phyloP scores from a whole-genome alignment of 140 eudicot genomes.

The Ambrosia hybrid region DNA sequence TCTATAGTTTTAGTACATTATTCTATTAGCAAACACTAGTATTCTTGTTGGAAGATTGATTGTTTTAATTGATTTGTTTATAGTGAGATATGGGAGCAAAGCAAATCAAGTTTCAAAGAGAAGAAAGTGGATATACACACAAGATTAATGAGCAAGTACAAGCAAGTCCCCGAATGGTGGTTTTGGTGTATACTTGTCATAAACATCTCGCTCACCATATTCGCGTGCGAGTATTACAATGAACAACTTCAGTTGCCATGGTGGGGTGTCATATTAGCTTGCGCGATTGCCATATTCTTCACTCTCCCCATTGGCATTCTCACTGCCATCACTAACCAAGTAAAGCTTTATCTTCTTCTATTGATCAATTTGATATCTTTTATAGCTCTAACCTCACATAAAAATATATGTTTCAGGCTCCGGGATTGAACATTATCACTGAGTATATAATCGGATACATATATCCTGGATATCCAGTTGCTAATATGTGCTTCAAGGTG shows the following conservation, averaged over 20 bases:
- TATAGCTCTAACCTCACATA: background rate
- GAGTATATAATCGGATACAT: slow-evolving; percentile 95
- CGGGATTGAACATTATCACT: slow-evolving; percentile 83
- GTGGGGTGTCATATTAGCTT: slow-evolving; percentile 98
- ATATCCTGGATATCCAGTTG: slow-evolving; percentile 94
- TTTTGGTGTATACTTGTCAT: slow-evolving; percentile 85
- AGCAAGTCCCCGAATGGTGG: slow-evolving; percentile 99
- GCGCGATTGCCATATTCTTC: slow-evolving; percentile 80
- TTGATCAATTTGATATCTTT: too few relatives aligned
- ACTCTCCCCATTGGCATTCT: slow-evolving; percentile 96
- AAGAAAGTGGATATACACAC: slow-evolving; percentile 91
- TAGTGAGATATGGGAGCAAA: slow-evolving; percentile 96
- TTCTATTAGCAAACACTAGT: too few relatives aligned
- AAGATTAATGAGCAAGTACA: slow-evolving; percentile 79
- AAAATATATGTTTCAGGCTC: slow-evolving; percentile 44
- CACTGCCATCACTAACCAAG: slow-evolving; percentile 98
- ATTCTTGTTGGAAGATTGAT: background rate
- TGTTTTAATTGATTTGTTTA: slow-evolving; percentile 8
- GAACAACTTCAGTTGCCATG: slow-evolving; percentile 97
- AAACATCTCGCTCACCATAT: slow-evolving; percentile 68
- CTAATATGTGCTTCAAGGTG: slow-evolving; percentile 97
- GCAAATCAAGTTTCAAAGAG: slow-evolving; percentile 81
- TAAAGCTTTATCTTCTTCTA: slow-evolving; percentile 8
- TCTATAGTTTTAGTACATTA: too few relatives aligned
- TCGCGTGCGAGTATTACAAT: slow-evolving; percentile 88